Conservation (phyloP, 495 filamentous ascomycete species). For the Lepidopterella palustris region DNA sequence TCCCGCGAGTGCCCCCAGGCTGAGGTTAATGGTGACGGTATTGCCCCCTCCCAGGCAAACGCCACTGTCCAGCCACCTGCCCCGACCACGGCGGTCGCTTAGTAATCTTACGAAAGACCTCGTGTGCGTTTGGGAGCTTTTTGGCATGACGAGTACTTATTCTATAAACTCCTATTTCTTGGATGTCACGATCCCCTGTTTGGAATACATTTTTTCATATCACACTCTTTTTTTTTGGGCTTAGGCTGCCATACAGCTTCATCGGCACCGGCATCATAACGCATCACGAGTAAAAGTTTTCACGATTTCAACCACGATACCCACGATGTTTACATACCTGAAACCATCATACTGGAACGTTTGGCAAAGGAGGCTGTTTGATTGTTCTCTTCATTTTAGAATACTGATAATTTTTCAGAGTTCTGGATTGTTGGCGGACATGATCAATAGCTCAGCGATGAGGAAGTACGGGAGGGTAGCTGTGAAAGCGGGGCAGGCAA, state of each 20-base stretch:
- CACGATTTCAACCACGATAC: conserved; percentile 32
- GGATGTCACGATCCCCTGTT: conserved; percentile 4
- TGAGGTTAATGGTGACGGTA: conserved; percentile 42
- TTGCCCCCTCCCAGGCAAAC: conserved; percentile 36
- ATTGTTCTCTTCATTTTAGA: background rate
- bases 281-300: conserved; percentile 32
- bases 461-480: conserved; percentile 2
- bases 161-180: conserved; percentile 21
- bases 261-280: conserved; percentile 22
- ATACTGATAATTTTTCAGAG: background rate
- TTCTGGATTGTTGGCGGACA: background rate
- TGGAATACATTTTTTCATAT: conserved; percentile 12
- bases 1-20: conserved; percentile 82
- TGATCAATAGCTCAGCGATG: background rate
- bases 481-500: conserved; percentile 5
- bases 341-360: conserved; percentile 27
- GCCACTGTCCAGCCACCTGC: conserved; percentile 19
- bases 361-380: conserved; percentile 7
- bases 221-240: conserved; percentile 25
- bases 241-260: conserved; percentile 24
- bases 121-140: background rate
- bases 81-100: conserved; percentile 45
- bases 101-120: conserved; percentile 24
- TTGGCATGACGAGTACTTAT: background rate
- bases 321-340: conserved; percentile 33